Evolutionary conservation across 2,329 filamentous ascomycete genomes (phyloP).

Genomic region (Colletotrichum phormii): DNA sequence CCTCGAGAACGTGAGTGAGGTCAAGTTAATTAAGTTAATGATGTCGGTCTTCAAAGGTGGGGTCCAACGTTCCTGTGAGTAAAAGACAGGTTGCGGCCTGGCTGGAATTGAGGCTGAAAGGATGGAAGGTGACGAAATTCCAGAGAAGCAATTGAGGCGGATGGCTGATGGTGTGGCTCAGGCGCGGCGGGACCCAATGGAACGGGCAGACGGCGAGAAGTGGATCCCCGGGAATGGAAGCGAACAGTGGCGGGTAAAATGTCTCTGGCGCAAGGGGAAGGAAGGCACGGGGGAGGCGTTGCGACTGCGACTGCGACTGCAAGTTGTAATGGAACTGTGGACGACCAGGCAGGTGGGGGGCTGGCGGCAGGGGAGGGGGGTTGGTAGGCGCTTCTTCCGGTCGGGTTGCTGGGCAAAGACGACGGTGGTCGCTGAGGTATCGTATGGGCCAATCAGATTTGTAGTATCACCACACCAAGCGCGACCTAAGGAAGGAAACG

Average conservation of each 20-base stretch:
- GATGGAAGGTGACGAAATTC: constrained; percentile 21
- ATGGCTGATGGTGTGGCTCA: constrained; percentile 17
- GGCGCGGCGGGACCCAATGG: constrained; percentile 22
- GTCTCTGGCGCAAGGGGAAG: constrained; percentile 9
- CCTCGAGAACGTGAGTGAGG: constrained; percentile 1
- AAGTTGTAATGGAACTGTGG: neutral
- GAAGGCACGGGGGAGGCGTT: neutral
- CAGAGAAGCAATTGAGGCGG: neutral
- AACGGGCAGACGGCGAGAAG: neutral
- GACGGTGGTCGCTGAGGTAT: constrained; percentile 16
- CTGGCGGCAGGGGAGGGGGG: constrained; percentile 10
- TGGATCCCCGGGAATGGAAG: neutral
- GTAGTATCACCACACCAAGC: constrained; percentile 12
- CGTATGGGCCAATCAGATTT: constrained; percentile 33
- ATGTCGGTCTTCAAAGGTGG: neutral
- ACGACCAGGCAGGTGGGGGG: neutral
- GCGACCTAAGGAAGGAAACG: constrained; percentile 7
- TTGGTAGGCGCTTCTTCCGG: constrained; percentile 31
- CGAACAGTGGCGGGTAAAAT: constrained; percentile 16
- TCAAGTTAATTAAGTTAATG: constrained; percentile 1
- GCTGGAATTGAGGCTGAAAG: constrained; percentile 25
- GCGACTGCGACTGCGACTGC: neutral
- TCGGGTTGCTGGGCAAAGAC: constrained; percentile 34
- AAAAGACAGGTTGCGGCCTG: constrained; percentile 25
- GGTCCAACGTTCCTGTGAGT: neutral